These are phyloP conservation scores for Aethionema arabicum DNA, from an alignment of 345 rosid genomes.

Conservation along the genomic window DNA sequence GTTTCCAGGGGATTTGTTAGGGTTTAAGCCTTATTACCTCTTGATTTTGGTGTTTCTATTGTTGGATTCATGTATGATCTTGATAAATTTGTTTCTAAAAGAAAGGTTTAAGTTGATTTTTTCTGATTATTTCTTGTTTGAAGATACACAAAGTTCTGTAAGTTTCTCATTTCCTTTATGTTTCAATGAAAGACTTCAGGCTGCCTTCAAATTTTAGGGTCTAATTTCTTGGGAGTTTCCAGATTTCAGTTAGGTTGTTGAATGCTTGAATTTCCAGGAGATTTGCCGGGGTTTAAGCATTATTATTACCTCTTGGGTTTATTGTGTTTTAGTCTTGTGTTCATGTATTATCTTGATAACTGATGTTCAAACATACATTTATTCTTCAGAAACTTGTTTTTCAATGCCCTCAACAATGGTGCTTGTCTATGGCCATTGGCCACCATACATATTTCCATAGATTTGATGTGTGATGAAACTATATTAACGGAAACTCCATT, in stretches of 20 bases:
- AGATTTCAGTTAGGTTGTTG: no score
- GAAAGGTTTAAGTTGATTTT: background rate
- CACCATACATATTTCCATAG: background rate
- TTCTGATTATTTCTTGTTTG: no score
- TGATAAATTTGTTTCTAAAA: background rate
- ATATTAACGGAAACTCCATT: constrained; percentile 3
- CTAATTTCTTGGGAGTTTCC: no score
- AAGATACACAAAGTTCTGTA: no score
- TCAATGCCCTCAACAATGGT: background rate
- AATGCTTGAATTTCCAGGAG: background rate
- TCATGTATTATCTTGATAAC: background rate
- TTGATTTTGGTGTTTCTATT: background rate
- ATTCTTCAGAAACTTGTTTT: background rate
- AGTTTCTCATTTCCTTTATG: no score
- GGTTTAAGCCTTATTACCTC: background rate
- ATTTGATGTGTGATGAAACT: background rate
- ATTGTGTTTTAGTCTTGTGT: background rate
- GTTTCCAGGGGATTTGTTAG: constrained; percentile 3
- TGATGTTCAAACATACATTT: background rate
- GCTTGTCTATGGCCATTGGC: constrained; percentile 11
- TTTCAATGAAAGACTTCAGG: no score
- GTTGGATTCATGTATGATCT: constrained; percentile 1
- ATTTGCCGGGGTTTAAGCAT: no score
- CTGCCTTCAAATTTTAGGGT: no score
- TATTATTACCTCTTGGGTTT: background rate